These are phyloP conservation scores for Penicillium sclerotigenum DNA, from an alignment of 2,329 filamentous ascomycete species.

Conservation along the genomic window DNA sequence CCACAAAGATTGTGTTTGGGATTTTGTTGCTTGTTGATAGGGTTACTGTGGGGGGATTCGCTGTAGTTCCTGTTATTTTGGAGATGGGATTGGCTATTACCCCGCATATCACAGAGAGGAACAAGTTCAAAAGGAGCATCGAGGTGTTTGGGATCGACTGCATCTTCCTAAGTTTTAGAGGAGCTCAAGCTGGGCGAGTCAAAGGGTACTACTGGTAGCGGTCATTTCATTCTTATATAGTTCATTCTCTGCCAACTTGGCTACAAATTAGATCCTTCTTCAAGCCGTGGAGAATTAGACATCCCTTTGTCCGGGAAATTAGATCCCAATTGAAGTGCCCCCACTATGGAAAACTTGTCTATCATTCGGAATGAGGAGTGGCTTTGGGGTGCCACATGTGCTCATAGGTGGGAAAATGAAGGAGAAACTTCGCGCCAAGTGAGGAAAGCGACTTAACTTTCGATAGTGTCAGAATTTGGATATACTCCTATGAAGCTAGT, in stretches of 20 bases:
- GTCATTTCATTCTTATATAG: neutral
- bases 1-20: slow-evolving; percentile 24
- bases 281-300: neutral
- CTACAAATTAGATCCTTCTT: neutral
- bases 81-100: neutral
- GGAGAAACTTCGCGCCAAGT: neutral
- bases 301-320: neutral
- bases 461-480: neutral
- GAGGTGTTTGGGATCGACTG: neutral
- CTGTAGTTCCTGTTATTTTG: slow-evolving; percentile 6
- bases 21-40: slow-evolving; percentile 1
- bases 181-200: neutral
- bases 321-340: neutral
- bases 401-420: slow-evolving; percentile 21
- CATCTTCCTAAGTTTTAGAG: neutral
- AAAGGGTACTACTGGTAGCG: no score
- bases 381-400: neutral
- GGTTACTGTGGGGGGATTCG: slow-evolving; percentile 22
- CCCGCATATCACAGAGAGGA: neutral
- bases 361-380: neutral
- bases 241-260: neutral
- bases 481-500: neutral
- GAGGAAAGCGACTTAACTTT: neutral
- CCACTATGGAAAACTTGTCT: neutral
- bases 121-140: neutral